Evolutionary conservation across 2,329 filamentous ascomycete species (phyloP).

Genomic region (Phaeosphaeria sp.): DNA sequence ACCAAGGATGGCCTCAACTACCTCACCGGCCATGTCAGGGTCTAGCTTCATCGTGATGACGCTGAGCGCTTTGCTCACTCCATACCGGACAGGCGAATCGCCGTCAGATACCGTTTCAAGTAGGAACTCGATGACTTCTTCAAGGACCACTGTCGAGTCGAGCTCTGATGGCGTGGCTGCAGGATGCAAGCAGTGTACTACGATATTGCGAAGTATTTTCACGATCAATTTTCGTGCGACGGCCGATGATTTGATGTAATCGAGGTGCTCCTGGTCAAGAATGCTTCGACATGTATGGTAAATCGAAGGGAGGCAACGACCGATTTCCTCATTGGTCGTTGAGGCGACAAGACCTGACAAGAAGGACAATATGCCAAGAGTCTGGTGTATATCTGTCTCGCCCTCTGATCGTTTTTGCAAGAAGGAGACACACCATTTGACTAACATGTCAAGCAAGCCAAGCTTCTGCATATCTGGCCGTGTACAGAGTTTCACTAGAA

Average conservation of each 20-base stretch:
- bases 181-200: constrained; percentile 67
- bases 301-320: constrained; percentile 68
- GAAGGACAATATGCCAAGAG: constrained; percentile 80
- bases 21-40: constrained; percentile 79
- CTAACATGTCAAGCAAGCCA: constrained; percentile 71
- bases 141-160: constrained; percentile 59
- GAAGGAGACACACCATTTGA: constrained; percentile 72
- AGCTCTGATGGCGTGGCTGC: constrained; percentile 36
- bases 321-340: constrained; percentile 76
- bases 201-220: constrained; percentile 81
- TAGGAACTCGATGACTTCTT: constrained; percentile 82
- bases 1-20: constrained; percentile 85
- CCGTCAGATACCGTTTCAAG: constrained; percentile 81
- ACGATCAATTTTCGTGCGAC: constrained; percentile 81
- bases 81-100: constrained; percentile 88
- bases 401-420: constrained; percentile 58
- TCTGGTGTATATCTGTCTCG: constrained; percentile 70
- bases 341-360: constrained; percentile 76
- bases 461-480: constrained; percentile 86
- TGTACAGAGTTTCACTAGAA: constrained; percentile 83
- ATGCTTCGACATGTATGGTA: constrained; percentile 71
- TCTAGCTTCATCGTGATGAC: constrained; percentile 83
- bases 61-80: constrained; percentile 91
- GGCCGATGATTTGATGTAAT: constrained; percentile 73
- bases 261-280: constrained; percentile 57